Evolutionary conservation across 1,284 basidiomycete species (phyloP).

Genomic region (Rugiboletus extremiorientalis): DNA sequence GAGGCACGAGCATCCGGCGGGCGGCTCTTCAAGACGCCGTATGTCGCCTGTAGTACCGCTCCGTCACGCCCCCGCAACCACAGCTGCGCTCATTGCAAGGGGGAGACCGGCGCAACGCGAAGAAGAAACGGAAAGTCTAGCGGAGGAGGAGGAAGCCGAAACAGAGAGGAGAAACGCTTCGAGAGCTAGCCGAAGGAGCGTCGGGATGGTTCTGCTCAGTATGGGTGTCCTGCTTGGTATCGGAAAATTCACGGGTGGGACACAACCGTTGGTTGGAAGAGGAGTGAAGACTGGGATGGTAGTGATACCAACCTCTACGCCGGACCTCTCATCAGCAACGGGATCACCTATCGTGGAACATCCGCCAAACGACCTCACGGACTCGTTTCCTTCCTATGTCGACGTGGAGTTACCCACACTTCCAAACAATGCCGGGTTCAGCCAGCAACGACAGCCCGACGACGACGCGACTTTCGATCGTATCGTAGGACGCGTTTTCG

Average conservation of each 20-base stretch:
- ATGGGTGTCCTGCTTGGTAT: constrained; percentile 69
- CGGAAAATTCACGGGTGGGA: constrained; percentile 45
- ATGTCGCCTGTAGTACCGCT: constrained; percentile 31
- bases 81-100: constrained; percentile 34
- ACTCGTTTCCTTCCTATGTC: constrained; percentile 1
- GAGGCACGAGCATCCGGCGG: constrained; percentile 41
- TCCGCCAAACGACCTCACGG: background rate
- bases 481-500: constrained; percentile 82
- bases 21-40: constrained; percentile 40
- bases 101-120: constrained; percentile 49
- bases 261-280: constrained; percentile 27
- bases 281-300: constrained; percentile 36
- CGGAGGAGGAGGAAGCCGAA: constrained; percentile 29
- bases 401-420: constrained; percentile 24
- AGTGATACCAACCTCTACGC: constrained; percentile 27
- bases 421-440: constrained; percentile 9
- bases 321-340: background rate
- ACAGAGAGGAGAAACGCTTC: constrained; percentile 44
- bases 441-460: constrained; percentile 29
- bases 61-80: constrained; percentile 30
- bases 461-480: constrained; percentile 48
- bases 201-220: constrained; percentile 72
- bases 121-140: constrained; percentile 16
- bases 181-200: constrained; percentile 59
- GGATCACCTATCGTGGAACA: constrained; percentile 8